Conservation (phyloP, 2,329 filamentous ascomycete genomes). For the Apiospora sp. region DNA sequence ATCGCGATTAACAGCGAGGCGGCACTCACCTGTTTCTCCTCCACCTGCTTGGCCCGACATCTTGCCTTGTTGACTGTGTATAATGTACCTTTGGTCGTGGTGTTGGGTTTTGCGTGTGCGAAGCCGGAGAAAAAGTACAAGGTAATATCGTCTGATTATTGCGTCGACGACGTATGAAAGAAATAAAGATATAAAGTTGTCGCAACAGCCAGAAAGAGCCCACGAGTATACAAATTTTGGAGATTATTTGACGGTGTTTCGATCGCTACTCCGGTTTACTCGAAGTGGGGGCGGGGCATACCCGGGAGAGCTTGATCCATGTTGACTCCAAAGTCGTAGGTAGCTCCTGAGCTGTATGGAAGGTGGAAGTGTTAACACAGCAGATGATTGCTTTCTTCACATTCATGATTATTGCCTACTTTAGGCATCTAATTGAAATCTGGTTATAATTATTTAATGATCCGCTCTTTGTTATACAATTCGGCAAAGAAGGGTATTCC, state of each 20-base stretch:
- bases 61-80: not conserved
- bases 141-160: not conserved
- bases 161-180: not conserved
- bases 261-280: slow-evolving; percentile 21
- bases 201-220: slow-evolving; percentile 6
- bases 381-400: not conserved
- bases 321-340: not conserved
- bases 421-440: not conserved
- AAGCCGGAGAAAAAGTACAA: not conserved
- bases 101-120: not conserved
- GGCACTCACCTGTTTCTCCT: slow-evolving; percentile 5
- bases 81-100: not conserved
- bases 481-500: not conserved
- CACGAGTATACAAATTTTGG: not conserved
- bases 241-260: slow-evolving; percentile 19
- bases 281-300: slow-evolving; percentile 17
- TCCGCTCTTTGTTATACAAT: not conserved
- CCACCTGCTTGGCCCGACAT: slow-evolving; percentile 24
- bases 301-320: slow-evolving; percentile 11
- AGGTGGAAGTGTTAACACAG: not conserved
- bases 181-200: not conserved
- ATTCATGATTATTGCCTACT: not conserved
- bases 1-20: not conserved
- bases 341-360: not conserved
- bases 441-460: not conserved